phyloP scores from a whole-genome alignment of 2,329 filamentous ascomycete species.

The Diaporthe nobilis region DNA sequence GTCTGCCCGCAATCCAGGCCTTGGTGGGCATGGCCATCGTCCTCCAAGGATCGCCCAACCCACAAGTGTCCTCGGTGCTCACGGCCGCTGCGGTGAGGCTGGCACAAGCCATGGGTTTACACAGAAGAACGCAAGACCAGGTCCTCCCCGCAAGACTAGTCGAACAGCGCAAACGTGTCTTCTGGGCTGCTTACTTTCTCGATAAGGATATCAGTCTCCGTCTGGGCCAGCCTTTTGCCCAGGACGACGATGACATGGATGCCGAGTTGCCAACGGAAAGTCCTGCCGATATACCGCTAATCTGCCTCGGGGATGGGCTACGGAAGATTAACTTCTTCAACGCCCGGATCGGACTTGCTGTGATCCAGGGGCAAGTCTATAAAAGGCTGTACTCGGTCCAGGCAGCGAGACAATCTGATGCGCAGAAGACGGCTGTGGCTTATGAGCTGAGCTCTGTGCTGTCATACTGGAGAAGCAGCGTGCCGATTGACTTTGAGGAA shows the following conservation, averaged over 20 bases:
- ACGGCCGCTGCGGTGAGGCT: slow-evolving; percentile 45
- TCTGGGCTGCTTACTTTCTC: slow-evolving; percentile 58
- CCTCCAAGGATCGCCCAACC: slow-evolving; percentile 46
- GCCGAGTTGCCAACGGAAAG: slow-evolving; percentile 44
- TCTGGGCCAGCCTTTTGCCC: slow-evolving; percentile 54
- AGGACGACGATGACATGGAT: slow-evolving; percentile 55
- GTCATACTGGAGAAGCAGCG: slow-evolving; percentile 1
- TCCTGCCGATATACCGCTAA: slow-evolving; percentile 36
- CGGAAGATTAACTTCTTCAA: slow-evolving; percentile 24
- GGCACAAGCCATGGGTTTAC: slow-evolving; percentile 46
- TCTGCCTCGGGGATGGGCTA: neutral
- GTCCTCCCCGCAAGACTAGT: slow-evolving; percentile 29
- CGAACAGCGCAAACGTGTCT: slow-evolving; percentile 53
- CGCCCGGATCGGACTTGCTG: slow-evolving; percentile 25
- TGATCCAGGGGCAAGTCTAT: slow-evolving; percentile 47
- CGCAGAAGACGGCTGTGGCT: neutral
- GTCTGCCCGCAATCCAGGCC: slow-evolving; percentile 44
- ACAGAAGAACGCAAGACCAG: slow-evolving; percentile 42
- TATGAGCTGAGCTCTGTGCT: slow-evolving; percentile 11
- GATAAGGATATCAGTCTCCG: slow-evolving; percentile 57
- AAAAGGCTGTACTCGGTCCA: slow-evolving; percentile 44
- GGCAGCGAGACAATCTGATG: neutral
- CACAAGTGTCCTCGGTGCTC: slow-evolving; percentile 42
- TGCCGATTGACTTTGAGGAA: slow-evolving; percentile 2
- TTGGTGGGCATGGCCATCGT: slow-evolving; percentile 47